phyloP scores from a whole-genome alignment of 2,329 filamentous ascomycete species.

The Trematosphaeria pertusa region DNA sequence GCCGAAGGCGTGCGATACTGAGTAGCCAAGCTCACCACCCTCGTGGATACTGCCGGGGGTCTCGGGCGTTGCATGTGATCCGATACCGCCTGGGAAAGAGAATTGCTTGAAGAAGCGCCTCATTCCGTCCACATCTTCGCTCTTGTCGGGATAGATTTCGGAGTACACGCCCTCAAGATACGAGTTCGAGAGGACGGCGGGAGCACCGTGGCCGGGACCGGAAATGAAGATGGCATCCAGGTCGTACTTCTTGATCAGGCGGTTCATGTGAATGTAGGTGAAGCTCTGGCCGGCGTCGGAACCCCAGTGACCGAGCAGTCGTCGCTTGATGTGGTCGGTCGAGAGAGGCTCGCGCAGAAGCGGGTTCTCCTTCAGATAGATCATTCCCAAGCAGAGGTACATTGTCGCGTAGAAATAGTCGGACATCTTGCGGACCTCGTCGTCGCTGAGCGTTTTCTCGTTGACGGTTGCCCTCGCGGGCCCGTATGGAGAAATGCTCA shows the following conservation, averaged over 20 bases:
- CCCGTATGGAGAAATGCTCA: conserved; percentile 66
- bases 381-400: conserved; percentile 80
- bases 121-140: conserved; percentile 72
- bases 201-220: conserved; percentile 79
- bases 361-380: conserved; percentile 77
- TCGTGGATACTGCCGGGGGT: conserved; percentile 80
- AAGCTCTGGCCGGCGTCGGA: conserved; percentile 83
- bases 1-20: conserved; percentile 79
- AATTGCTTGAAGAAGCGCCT: conserved; percentile 82
- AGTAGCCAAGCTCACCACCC: conserved; percentile 83
- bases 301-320: conserved; percentile 79
- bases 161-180: conserved; percentile 81
- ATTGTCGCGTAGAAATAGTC: conserved; percentile 77
- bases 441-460: conserved; percentile 65
- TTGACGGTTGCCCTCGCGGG: conserved; percentile 69
- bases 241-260: conserved; percentile 80
- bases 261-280: conserved; percentile 83
- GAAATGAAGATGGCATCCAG: conserved; percentile 76
- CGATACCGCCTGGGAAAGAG: conserved; percentile 80
- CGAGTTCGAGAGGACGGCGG: conserved; percentile 76
- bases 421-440: conserved; percentile 72
- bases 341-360: conserved; percentile 73
- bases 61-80: conserved; percentile 79
- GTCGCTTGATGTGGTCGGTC: conserved; percentile 74
- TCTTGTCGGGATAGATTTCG: conserved; percentile 78